Base-by-base conservation (phyloP, 2,329 filamentous ascomycete species). In the Colletotrichum sp. region DNA sequence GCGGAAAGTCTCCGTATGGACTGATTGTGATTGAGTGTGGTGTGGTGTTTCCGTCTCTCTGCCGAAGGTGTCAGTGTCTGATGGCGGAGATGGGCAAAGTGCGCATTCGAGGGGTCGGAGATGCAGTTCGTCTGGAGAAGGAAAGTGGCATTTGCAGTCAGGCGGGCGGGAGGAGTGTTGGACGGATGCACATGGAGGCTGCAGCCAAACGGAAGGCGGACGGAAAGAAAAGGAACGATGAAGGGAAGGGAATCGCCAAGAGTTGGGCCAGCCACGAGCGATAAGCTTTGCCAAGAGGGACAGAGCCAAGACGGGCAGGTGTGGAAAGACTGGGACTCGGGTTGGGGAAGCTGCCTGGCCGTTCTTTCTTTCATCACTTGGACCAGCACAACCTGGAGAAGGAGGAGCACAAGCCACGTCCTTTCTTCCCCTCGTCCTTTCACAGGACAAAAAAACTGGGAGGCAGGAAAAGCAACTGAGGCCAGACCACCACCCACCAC, bases 261-360 rank as follows among this genome's bases (percentile, higher is more conserved):
- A 43, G 30, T 65, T 16, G 60, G 66, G 60, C 55, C 66, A 63
- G 65, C 81, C 82, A 82, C 80, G 81, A 80, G 80, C 76, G 80
- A 83, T 78, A 83, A 84, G 82, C 82, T 83, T 83, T 82, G 82
- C 82, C 82, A 83, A 84, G 82, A 69, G 79, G 72, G 76, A 75
- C 79, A 64, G 30, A 71, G 77, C 75, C 77, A 78, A 78, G 77
- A 75, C 77, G 77, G 77, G 75, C 77, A 77, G 68, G 66, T 75
- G 75, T 73, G 74, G 78, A 64, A 74, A 73, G 72, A 66, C 75
- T 73, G 75, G 75, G 76, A 71, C 65, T 38, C 26, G 52, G 57
- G 69, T 66, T 67, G 67, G 67, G 68, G 63, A 24, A 63, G 60
- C 48, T 36, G 30, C 28, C 55, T 21, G 52, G n/a, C 43, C 43